Base-by-base conservation (phyloP, 2,329 filamentous ascomycete species). In the Pseudonectria foliicola region DNA sequence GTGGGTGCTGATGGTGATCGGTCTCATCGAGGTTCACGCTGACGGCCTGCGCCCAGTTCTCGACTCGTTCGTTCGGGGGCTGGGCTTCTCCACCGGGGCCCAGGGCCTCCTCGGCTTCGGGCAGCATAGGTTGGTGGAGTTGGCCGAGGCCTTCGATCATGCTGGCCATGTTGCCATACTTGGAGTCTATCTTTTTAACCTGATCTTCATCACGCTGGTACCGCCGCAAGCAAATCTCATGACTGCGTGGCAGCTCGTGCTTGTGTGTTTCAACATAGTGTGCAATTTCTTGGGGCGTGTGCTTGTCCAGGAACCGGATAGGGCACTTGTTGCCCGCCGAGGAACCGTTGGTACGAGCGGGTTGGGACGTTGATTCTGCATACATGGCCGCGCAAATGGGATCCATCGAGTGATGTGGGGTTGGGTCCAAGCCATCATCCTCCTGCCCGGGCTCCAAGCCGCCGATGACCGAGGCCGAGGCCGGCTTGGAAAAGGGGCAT, bases 191-290 rank as follows among this genome's bases (percentile, higher is more conserved):
- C 61, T 93, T 85, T 46, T 80, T 79, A 54, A 94, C 85, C 53
- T 89, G 85, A 44, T 84, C 76, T 49, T 90, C 82, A 53, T 89
- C 90, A 59, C 78, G 82, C 62, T 94, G 86, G 56, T 95, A 95
- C 38, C 89, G 77, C 53, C 85, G 81, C 41, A 96, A 80, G 59
- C 90, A 96, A 29, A 95, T 77, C 56, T 93, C 87, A 61, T 96
- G 90, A 57, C 88, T 95, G 50, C 90, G 78, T 8, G 90, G 90
- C 35, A 96, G 75, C 59, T 95, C 85, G 61, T 96, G 89, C 60
- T 95, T 95, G 66, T 95, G 89, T 34, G 81, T 88, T 59, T 95
- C 86, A 53, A 96, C 87, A 59, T 95, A 96, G 53, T 84, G 78
- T 11, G 90, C 90, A 42, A 96, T 82, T 56, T 95, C 89, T 64